phyloP scores from a whole-genome alignment of 371 early-diverging fungal genomes.

The Nosema granulosis region DNA sequence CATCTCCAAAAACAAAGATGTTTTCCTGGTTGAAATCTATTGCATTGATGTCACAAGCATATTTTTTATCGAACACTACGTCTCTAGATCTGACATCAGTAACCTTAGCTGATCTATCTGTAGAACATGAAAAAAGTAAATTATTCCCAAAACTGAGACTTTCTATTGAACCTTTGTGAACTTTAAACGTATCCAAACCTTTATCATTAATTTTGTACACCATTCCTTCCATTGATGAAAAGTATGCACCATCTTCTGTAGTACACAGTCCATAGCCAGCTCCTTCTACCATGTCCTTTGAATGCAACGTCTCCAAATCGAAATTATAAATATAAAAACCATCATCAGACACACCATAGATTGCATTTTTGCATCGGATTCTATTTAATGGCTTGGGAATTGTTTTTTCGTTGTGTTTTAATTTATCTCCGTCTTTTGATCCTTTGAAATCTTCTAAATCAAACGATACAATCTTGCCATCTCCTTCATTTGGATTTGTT shows the following conservation, averaged over 20 bases:
- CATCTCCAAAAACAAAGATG: constrained; percentile 61
- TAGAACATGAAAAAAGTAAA: constrained; percentile 42
- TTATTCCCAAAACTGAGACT: constrained; percentile 15
- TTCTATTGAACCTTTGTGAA: constrained; percentile 52
- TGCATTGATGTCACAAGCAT: constrained; percentile 59
- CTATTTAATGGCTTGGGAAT: constrained; percentile 41
- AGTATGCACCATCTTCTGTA: background rate
- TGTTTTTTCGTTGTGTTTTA: constrained; percentile 15
- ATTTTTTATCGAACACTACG: background rate
- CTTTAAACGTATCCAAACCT: background rate
- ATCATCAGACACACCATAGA: constrained; percentile 45
- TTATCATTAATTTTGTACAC: constrained; percentile 24
- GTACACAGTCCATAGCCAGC: constrained; percentile 53
- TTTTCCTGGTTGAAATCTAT: constrained; percentile 59
- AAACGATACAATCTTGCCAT: constrained; percentile 1
- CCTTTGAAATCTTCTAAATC: constrained; percentile 25
- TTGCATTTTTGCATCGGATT: constrained; percentile 37
- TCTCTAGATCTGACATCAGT: constrained; percentile 48
- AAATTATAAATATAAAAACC: constrained; percentile 33
- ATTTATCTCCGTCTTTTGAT: background rate
- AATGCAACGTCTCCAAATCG: constrained; percentile 29
- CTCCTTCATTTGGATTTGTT: constrained; percentile 52
- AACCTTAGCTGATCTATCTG: constrained; percentile 42
- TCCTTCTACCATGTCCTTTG: background rate
- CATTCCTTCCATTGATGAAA: constrained; percentile 26